Conservation (phyloP, 176 grass and related monocot genomes). For the Tillandsia leiboldiana region DNA sequence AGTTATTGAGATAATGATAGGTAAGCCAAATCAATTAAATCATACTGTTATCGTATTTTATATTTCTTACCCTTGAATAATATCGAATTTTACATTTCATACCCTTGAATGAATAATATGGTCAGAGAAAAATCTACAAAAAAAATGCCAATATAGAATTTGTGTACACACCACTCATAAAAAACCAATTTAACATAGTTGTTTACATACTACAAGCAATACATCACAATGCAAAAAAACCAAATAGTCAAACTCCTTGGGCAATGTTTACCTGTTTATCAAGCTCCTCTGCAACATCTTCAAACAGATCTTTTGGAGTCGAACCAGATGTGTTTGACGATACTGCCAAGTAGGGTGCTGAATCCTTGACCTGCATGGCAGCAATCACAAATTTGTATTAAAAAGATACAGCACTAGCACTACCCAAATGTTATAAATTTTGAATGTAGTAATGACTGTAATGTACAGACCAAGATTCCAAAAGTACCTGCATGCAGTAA, state of each 20-base stretch:
- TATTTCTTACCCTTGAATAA: background rate
- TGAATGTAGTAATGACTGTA: background rate
- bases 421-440: background rate
- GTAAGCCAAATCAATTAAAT: too few species aligned
- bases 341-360: constrained; percentile 53
- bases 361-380: constrained; percentile 70
- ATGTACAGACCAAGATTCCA: background rate
- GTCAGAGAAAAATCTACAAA: too few species aligned
- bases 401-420: background rate
- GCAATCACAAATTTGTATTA: background rate
- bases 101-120: too few species aligned
- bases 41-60: too few species aligned
- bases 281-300: constrained; percentile 80
- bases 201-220: too few species aligned
- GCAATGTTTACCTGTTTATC: constrained; percentile 60
- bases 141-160: too few species aligned
- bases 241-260: background rate
- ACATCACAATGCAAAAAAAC: too few species aligned
- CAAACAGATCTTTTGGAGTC: constrained; percentile 77
- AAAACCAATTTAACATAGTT: too few species aligned
- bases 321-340: constrained; percentile 70
- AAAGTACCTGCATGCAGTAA: constrained; percentile 63
- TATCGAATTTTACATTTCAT: too few species aligned
- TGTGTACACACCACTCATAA: too few species aligned
- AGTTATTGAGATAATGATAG: too few species aligned